phyloP scores from a whole-genome alignment of 2,329 filamentous ascomycete species.

The Colletotrichum aenigma region DNA sequence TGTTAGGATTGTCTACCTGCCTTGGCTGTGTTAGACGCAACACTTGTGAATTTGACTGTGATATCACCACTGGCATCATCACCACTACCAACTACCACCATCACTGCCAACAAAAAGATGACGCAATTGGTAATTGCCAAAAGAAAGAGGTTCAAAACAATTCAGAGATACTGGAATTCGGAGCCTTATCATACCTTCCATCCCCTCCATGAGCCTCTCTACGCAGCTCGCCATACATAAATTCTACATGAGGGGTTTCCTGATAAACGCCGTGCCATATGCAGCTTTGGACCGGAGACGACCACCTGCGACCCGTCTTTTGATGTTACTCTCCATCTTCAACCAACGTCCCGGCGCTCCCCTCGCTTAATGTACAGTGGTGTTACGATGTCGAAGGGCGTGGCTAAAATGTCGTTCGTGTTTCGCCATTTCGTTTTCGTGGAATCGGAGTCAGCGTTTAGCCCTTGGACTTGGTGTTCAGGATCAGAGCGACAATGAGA shows the following conservation, averaged over 20 bases:
- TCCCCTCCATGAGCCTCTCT: constrained; percentile 8
- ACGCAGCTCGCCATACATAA: constrained; percentile 26
- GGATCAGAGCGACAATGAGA: constrained; percentile 89
- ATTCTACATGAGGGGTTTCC: constrained; percentile 35
- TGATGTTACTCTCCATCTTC: constrained; percentile 6
- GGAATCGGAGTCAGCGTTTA: constrained; percentile 31
- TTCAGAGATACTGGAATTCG: constrained; percentile 13
- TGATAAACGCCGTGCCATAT: constrained; percentile 42
- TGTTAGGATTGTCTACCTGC: background rate
- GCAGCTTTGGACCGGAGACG: constrained; percentile 23
- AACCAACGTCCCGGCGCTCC: constrained; percentile 4
- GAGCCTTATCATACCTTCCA: constrained; percentile 16
- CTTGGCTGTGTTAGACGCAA: background rate
- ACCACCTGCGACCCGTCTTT: constrained; percentile 16
- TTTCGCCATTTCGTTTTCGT: background rate
- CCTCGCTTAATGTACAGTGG: constrained; percentile 19
- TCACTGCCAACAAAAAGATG: background rate
- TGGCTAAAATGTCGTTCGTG: background rate
- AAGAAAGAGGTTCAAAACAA: background rate
- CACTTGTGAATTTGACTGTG: accelerated
- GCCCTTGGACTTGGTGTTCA: constrained; percentile 84
- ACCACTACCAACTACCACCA: background rate
- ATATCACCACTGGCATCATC: background rate
- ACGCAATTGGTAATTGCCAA: background rate
- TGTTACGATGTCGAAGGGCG: constrained; percentile 7